phyloP scores from a whole-genome alignment of 176 grass and related monocot genomes.

The Secale cereale region DNA sequence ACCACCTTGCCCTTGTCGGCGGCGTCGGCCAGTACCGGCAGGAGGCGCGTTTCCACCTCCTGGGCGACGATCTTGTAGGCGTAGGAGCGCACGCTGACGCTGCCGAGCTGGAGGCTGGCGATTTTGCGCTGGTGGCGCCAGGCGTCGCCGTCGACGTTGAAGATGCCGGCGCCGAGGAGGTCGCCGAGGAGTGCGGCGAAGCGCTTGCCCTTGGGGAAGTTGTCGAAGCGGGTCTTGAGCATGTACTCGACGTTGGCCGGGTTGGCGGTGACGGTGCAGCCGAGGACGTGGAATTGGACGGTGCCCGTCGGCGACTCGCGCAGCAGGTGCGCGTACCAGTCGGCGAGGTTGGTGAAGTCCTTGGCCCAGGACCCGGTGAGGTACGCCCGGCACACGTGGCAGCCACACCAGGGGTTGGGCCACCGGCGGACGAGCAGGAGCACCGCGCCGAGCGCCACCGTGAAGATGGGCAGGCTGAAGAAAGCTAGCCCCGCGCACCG shows the following conservation, averaged over 20 bases:
- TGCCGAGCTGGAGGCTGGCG: slow-evolving; percentile 42
- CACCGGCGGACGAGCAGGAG: slow-evolving; percentile 18
- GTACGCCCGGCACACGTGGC: neutral
- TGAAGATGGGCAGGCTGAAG: slow-evolving; percentile 2
- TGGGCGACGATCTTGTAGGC: neutral
- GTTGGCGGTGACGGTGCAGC: slow-evolving; percentile 50
- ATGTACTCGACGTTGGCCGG: slow-evolving; percentile 65
- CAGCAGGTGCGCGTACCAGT: slow-evolving; percentile 28
- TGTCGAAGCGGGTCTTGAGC: slow-evolving; percentile 48
- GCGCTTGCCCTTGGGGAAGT: slow-evolving; percentile 59
- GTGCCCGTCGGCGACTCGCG: slow-evolving; percentile 34
- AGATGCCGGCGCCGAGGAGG: slow-evolving; percentile 61
- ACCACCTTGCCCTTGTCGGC: neutral
- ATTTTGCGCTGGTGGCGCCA: slow-evolving; percentile 59
- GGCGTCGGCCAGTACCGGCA: slow-evolving; percentile 33
- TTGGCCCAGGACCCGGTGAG: neutral
- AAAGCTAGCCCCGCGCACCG: neutral
- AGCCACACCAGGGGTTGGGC: slow-evolving; percentile 31
- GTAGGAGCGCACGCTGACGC: neutral
- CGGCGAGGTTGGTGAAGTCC: neutral
- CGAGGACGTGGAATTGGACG: slow-evolving; percentile 28
- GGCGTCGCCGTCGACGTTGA: slow-evolving; percentile 57
- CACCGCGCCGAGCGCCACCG: neutral
- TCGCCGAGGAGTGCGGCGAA: slow-evolving; percentile 60
- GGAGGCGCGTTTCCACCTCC: neutral